phyloP scores from a whole-genome alignment of 169 alveolate genomes.

The Ichthyophthirius multifiliis region DNA sequence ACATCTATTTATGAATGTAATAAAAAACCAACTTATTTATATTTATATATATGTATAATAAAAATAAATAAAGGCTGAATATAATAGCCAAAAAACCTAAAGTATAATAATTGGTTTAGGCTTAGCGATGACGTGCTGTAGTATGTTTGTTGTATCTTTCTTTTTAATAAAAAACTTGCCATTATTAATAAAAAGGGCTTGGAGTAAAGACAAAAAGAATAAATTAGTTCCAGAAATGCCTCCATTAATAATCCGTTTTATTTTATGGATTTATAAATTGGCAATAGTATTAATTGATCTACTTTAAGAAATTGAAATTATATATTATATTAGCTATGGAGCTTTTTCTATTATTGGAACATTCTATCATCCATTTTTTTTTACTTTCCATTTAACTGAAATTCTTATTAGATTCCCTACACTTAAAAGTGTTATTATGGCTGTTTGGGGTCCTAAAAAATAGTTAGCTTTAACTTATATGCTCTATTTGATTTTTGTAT shows the following conservation, averaged over 20 bases:
- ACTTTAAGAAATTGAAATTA: slow-evolving; percentile 37
- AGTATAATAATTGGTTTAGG: slow-evolving; percentile 23
- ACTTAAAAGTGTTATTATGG: slow-evolving; percentile 34
- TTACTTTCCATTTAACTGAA: slow-evolving; percentile 41
- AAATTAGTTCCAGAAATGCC: background rate
- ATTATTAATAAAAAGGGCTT: slow-evolving; percentile 20
- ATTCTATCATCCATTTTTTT: slow-evolving; percentile 33
- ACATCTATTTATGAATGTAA: background rate
- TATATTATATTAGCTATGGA: slow-evolving; percentile 37
- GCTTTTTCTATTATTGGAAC: slow-evolving; percentile 39
- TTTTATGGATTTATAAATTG: background rate
- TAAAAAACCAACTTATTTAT: background rate
- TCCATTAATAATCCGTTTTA: background rate
- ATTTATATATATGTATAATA: background rate
- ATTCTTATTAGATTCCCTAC: slow-evolving; percentile 39
- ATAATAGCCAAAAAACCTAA: slow-evolving; percentile 2
- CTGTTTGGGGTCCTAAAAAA: slow-evolving; percentile 33
- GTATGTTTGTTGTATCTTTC: slow-evolving; percentile 38
- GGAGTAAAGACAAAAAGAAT: background rate
- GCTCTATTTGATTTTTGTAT: slow-evolving; percentile 32
- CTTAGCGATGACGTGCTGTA: slow-evolving; percentile 27
- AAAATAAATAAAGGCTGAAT: background rate
- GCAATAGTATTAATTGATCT: background rate
- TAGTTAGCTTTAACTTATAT: slow-evolving; percentile 38
- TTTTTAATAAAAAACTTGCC: slow-evolving; percentile 38